phyloP scores from a whole-genome alignment of 345 rosid genomes.

The Camelina neglecta region DNA sequence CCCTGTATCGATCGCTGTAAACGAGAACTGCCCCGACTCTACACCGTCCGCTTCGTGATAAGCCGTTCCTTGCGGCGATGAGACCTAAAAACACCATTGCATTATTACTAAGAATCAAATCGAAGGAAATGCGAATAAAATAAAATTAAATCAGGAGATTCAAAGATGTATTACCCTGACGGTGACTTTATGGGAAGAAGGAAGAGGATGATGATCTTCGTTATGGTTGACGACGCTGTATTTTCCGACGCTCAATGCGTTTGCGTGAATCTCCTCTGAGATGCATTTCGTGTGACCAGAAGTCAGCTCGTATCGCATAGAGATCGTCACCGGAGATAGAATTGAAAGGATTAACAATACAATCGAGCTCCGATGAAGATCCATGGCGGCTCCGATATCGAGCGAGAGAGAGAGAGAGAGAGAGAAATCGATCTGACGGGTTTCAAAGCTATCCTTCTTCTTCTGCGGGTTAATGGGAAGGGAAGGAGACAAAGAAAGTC shows the following conservation, averaged over 20 bases:
- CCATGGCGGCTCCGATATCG: conserved; percentile 34
- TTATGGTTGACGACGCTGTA: conserved; percentile 69
- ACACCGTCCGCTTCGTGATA: conserved; percentile 71
- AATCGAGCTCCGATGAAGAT: conserved; percentile 35
- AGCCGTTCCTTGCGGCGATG: conserved; percentile 68
- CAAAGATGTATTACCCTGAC: conserved; percentile 55
- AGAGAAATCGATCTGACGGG: conserved; percentile 37
- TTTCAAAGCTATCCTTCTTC: conserved; percentile 3
- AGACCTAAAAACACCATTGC: conserved; percentile 56
- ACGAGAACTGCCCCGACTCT: conserved; percentile 76
- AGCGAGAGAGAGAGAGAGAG: not conserved
- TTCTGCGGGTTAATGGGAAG: not conserved
- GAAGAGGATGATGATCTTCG: conserved; percentile 66
- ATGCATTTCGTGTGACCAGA: conserved; percentile 92
- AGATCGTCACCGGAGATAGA: conserved; percentile 48
- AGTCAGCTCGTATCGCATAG: conserved; percentile 70
- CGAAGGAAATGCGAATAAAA: not conserved
- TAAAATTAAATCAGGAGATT: conserved; percentile 4
- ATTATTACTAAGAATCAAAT: conserved; percentile 1
- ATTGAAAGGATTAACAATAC: conserved; percentile 39
- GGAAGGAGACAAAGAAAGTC: conserved; percentile 29
- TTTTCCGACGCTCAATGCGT: conserved; percentile 81
- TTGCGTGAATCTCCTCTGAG: conserved; percentile 79
- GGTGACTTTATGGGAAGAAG: conserved; percentile 71
- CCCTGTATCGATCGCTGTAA: conserved; percentile 72